A percentile compares a stretch with the other conserved stretches of the same genome.
Conservation (phyloP, 2,329 filamentous ascomycete species). For the Microthyrium microscopicum region DNA sequence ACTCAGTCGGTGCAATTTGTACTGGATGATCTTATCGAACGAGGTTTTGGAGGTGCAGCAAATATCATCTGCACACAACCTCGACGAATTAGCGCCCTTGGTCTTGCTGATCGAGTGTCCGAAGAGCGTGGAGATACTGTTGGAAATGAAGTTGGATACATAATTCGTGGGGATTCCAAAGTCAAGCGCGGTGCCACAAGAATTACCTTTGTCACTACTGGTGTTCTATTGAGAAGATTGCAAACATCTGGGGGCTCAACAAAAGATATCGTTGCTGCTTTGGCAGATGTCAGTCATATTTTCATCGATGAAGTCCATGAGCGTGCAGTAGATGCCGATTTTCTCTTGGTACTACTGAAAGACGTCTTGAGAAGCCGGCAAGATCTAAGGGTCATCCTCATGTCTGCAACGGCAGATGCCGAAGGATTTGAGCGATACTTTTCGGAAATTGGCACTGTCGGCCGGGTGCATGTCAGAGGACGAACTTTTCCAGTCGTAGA, state of each 20-base stretch:
- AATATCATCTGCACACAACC: slow-evolving; percentile 96
- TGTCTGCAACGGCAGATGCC: slow-evolving; percentile 92
- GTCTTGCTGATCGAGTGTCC: slow-evolving; percentile 83
- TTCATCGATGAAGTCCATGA: slow-evolving; percentile 97
- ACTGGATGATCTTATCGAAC: slow-evolving; percentile 72
- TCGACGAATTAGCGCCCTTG: slow-evolving; percentile 81
- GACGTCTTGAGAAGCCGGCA: slow-evolving; percentile 55
- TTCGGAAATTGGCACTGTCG: slow-evolving; percentile 51
- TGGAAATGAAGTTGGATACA: slow-evolving; percentile 79
- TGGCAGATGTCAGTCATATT: slow-evolving; percentile 84
- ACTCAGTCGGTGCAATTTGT: slow-evolving; percentile 96
- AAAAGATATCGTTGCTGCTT: slow-evolving; percentile 57
- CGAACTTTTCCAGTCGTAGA: slow-evolving; percentile 82
- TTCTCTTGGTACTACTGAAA: slow-evolving; percentile 71
- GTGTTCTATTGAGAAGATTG: slow-evolving; percentile 77
- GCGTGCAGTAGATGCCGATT: slow-evolving; percentile 85
- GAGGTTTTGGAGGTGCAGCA: slow-evolving; percentile 55
- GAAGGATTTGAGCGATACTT: slow-evolving; percentile 77
- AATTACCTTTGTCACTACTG: slow-evolving; percentile 91
- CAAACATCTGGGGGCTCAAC: slow-evolving; percentile 69
- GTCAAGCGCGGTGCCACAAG: slow-evolving; percentile 54
- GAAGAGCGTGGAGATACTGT: slow-evolving; percentile 73
- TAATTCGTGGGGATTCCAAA: slow-evolving; percentile 80
- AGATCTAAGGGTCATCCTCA: slow-evolving; percentile 78
- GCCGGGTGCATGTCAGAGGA: slow-evolving; percentile 71